These are phyloP conservation scores for Coprinopsis cinerea DNA, from an alignment of 768 basidiomycete species.

Conservation along the genomic window DNA sequence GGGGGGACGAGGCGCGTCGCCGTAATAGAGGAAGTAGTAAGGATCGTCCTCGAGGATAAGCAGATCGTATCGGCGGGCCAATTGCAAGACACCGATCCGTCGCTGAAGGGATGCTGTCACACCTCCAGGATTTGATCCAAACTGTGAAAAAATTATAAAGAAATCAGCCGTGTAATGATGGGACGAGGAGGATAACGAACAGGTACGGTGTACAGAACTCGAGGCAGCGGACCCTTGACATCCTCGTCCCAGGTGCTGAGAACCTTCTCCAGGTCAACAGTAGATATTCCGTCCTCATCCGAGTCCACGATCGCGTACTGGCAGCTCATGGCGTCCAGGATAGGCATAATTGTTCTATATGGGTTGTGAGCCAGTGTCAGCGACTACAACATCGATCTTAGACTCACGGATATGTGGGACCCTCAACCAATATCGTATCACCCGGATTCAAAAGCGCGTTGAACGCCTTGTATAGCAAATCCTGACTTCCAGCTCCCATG, in stretches of 20 bases:
- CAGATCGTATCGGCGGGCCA: constrained; percentile 67
- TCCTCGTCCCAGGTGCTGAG: constrained; percentile 61
- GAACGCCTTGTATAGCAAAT: constrained; percentile 75
- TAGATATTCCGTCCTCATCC: constrained; percentile 62
- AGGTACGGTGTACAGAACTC: constrained; percentile 71
- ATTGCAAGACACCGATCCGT: constrained; percentile 57
- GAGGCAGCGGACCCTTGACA: constrained; percentile 56
- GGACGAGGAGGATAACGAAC: constrained; percentile 31
- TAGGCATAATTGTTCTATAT: constrained; percentile 54
- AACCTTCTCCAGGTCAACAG: constrained; percentile 48
- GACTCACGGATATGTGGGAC: constrained; percentile 65
- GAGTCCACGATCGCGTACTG: constrained; percentile 60
- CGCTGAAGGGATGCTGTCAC: constrained; percentile 64
- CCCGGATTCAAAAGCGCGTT: constrained; percentile 66
- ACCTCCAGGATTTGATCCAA: constrained; percentile 85
- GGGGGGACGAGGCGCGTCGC: constrained; percentile 49
- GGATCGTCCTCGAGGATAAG: constrained; percentile 85
- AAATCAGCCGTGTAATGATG: constrained; percentile 3
- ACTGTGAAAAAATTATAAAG: constrained; percentile 30
- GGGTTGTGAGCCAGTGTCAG: too few relatives aligned
- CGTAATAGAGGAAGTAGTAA: constrained; percentile 71
- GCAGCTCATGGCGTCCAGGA: constrained; percentile 46
- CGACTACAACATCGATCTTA: neutral
- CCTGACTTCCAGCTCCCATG: constrained; percentile 71
- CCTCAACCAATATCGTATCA: constrained; percentile 75